Conservation (phyloP, 176 grass and related monocot species). For the Saccharum officinarum region DNA sequence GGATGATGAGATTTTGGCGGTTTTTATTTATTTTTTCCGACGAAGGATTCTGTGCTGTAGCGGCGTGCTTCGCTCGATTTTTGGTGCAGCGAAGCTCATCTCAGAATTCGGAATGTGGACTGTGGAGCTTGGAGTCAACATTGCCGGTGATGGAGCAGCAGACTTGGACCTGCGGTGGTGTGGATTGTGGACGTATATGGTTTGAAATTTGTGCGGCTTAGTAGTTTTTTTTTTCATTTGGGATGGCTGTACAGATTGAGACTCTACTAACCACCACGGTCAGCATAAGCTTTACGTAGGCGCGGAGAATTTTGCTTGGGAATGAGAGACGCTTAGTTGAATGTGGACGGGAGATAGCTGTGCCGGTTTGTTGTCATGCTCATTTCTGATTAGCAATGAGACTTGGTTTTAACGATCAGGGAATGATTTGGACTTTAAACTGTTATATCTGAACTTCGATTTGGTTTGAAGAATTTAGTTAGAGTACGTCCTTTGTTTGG, state of each 20-base stretch:
- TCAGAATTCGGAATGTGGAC: neutral
- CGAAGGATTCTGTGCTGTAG: neutral
- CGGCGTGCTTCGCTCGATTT: neutral
- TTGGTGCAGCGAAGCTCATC: neutral
- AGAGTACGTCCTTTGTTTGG: neutral
- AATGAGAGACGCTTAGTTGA: neutral
- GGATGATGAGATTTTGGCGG: neutral
- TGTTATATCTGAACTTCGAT: neutral
- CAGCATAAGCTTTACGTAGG: neutral
- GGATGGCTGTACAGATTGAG: neutral
- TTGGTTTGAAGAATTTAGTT: neutral
- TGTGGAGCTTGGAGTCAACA: neutral
- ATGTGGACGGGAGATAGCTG: neutral
- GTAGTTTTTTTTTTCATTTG: neutral
- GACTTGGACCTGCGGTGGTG: neutral
- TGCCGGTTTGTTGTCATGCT: neutral
- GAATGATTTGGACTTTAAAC: neutral
- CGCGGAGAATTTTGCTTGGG: neutral
- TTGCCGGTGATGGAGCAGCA: neutral
- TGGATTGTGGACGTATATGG: neutral
- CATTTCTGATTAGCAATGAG: neutral
- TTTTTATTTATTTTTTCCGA: neutral
- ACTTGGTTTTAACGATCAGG: neutral
- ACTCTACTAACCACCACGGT: neutral
- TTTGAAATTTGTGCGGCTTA: neutral